phyloP scores from a whole-genome alignment of 441 rosid genomes.

The Croton setiger region DNA sequence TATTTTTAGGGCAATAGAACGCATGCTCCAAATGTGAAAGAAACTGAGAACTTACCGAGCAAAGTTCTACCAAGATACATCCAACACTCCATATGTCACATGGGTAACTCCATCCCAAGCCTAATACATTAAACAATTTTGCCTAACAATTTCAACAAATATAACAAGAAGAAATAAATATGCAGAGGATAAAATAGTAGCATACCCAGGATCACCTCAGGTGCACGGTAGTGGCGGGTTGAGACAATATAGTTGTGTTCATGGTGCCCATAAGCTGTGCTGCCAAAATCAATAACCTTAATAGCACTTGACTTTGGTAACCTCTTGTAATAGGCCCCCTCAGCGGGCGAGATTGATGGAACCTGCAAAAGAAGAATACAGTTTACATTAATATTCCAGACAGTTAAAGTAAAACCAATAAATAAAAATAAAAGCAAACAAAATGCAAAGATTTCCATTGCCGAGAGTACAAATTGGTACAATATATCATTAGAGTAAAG shows the following conservation, averaged over 20 bases:
- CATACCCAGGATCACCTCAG: slow-evolving; percentile 71
- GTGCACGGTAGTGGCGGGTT: slow-evolving; percentile 68
- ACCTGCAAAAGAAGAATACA: slow-evolving; percentile 27
- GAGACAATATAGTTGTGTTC: slow-evolving; percentile 59
- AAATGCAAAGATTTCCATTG: slow-evolving; percentile 1
- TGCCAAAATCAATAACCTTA: slow-evolving; percentile 70
- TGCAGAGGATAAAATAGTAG: neutral
- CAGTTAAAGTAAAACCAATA: neutral
- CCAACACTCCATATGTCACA: slow-evolving; percentile 77
- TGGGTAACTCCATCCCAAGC: slow-evolving; percentile 68
- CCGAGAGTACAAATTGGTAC: neutral
- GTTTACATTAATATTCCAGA: neutral
- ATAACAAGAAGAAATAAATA: neutral
- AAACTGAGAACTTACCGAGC: slow-evolving; percentile 43
- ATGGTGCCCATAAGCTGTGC: slow-evolving; percentile 54
- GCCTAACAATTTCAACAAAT: neutral
- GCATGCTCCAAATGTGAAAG: neutral
- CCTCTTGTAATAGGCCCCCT: slow-evolving; percentile 40
- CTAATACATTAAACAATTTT: slow-evolving; percentile 35
- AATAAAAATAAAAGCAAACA: neutral
- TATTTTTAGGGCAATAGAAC: neutral
- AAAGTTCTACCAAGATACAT: slow-evolving; percentile 65
- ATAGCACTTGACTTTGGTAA: slow-evolving; percentile 65
- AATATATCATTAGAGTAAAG: neutral
- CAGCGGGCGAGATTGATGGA: slow-evolving; percentile 30